Percentiles rank a stretch among this genome's conserved stretches.
phyloP scores from a whole-genome alignment of 2,329 filamentous ascomycete genomes.

The Colletotrichum sp. region DNA sequence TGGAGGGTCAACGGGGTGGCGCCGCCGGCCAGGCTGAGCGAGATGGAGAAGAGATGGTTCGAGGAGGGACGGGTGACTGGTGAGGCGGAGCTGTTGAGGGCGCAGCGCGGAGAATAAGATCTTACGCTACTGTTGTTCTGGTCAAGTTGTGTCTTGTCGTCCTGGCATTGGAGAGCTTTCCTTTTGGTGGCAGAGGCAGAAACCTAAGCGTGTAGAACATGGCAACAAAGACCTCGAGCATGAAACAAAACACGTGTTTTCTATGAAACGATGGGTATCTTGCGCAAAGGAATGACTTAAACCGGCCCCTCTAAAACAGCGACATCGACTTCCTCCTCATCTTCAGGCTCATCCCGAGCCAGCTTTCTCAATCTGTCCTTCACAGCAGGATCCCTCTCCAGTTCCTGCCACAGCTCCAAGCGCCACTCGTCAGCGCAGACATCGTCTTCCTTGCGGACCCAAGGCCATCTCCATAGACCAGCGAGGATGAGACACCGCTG shows the following conservation, averaged over 20 bases:
- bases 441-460: conserved; percentile 30
- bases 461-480: conserved; percentile 54
- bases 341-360: conserved; percentile 30
- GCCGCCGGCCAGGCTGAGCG: too few relatives aligned
- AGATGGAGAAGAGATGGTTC: too few relatives aligned
- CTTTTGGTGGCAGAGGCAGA: too few relatives aligned
- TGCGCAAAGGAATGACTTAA: not conserved
- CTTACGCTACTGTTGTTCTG: too few relatives aligned
- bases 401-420: conserved; percentile 62
- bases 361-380: conserved; percentile 46
- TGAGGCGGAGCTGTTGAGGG: too few relatives aligned
- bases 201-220: too few relatives aligned
- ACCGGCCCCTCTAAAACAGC: not conserved
- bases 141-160: too few relatives aligned
- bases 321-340: conserved; percentile 15
- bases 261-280: conserved; percentile 2
- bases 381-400: conserved; percentile 57
- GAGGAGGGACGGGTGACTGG: too few relatives aligned
- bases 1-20: too few relatives aligned
- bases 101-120: too few relatives aligned
- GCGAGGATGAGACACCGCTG: conserved; percentile 51
- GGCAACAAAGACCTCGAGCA: too few relatives aligned
- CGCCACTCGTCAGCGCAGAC: conserved; percentile 52
- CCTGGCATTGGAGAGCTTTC: too few relatives aligned
- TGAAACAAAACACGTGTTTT: not conserved